These are phyloP conservation scores for Castanea mollissima DNA, from an alignment of 306 rosid species.

Conservation along the genomic window DNA sequence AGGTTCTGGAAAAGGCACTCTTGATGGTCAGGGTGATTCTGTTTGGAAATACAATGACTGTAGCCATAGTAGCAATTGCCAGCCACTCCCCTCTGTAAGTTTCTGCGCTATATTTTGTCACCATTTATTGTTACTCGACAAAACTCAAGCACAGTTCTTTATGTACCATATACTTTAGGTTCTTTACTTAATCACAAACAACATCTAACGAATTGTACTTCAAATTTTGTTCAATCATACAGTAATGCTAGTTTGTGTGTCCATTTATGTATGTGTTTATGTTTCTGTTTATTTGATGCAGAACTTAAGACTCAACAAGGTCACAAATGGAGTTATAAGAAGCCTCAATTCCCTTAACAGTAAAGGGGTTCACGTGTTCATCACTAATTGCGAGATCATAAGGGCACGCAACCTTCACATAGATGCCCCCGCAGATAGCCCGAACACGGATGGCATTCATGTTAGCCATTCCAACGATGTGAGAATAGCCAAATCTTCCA, in stretches of 20 bases:
- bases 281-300: constrained; percentile 6
- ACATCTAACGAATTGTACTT: too few relatives aligned
- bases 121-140: too few relatives aligned
- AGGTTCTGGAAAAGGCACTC: constrained; percentile 51
- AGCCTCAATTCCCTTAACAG: constrained; percentile 38
- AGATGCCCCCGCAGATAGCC: constrained; percentile 38
- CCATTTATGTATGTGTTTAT: not conserved
- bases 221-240: not conserved
- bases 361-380: constrained; percentile 48
- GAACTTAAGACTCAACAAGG: constrained; percentile 30
- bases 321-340: constrained; percentile 29
- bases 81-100: constrained; percentile 63
- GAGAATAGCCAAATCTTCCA: constrained; percentile 29
- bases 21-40: constrained; percentile 61
- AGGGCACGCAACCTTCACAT: constrained; percentile 27
- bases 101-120: too few relatives aligned
- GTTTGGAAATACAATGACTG: constrained; percentile 55
- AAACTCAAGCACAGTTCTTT: too few relatives aligned
- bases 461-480: constrained; percentile 43
- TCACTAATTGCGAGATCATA: constrained; percentile 32
- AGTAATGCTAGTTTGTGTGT: not conserved
- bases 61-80: constrained; percentile 20
- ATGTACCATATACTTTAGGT: too few relatives aligned
- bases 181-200: too few relatives aligned
- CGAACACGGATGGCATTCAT: constrained; percentile 59